These are phyloP conservation scores for Solanum neorickii DNA, from an alignment of 257 asterid genomes.

Conservation along the genomic window DNA sequence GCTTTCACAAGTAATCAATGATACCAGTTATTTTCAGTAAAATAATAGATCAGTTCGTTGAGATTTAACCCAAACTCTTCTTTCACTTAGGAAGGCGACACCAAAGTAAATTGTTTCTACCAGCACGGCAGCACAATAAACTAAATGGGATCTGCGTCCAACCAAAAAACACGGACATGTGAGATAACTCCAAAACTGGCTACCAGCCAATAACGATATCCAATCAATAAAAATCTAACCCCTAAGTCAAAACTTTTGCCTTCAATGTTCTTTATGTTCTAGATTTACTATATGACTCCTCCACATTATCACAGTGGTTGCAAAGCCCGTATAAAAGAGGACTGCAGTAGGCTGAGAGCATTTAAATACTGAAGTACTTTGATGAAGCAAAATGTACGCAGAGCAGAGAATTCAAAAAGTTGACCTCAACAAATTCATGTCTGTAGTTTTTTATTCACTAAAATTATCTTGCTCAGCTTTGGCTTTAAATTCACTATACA, in stretches of 20 bases:
- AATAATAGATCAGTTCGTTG: not conserved
- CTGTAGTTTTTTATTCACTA: not conserved
- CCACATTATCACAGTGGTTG: not conserved
- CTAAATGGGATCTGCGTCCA: not conserved
- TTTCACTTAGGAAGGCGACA: not conserved
- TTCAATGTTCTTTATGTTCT: not conserved
- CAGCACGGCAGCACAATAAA: not conserved
- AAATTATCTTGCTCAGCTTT: not conserved
- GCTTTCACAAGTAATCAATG: not conserved
- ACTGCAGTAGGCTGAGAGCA: not conserved
- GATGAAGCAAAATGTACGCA: not conserved
- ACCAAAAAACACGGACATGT: not conserved
- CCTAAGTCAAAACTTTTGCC: not conserved
- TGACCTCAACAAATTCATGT: not conserved
- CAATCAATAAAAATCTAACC: not conserved
- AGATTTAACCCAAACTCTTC: not conserved
- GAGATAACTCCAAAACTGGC: not conserved
- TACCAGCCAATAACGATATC: not conserved
- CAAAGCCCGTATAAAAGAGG: not conserved
- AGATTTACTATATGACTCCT: not conserved
- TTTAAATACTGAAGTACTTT: not conserved
- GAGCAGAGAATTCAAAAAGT: not conserved
- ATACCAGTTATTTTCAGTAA: not conserved
- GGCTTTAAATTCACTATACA: not conserved
- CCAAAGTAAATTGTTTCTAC: not conserved